Evolutionary conservation across 176 grass and related monocot species (phyloP).

Genomic region (Hordeum marinum): DNA sequence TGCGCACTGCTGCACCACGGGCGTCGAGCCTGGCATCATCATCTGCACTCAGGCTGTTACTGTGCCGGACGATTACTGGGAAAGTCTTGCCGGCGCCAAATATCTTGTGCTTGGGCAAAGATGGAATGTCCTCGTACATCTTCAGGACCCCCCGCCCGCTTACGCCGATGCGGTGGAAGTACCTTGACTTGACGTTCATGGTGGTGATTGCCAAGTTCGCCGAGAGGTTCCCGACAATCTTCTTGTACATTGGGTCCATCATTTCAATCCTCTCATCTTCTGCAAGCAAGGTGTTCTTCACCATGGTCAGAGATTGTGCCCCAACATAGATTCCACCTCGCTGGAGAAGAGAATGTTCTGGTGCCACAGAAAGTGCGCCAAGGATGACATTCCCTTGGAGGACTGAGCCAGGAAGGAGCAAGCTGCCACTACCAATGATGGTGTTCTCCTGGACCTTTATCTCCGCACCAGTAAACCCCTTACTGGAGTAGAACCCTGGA

Average conservation of each 20-base stretch:
- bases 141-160: slow-evolving; percentile 46
- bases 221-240: slow-evolving; percentile 58
- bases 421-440: slow-evolving; percentile 60
- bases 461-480: slow-evolving; percentile 32
- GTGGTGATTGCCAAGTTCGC: slow-evolving; percentile 67
- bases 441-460: slow-evolving; percentile 52
- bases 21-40: slow-evolving; percentile 72
- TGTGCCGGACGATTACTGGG: slow-evolving; percentile 57
- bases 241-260: slow-evolving; percentile 65
- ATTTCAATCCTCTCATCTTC: slow-evolving; percentile 57
- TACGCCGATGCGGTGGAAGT: slow-evolving; percentile 68
- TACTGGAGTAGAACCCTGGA: slow-evolving; percentile 42
- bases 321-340: slow-evolving; percentile 59
- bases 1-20: slow-evolving; percentile 47
- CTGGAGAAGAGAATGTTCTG: slow-evolving; percentile 43
- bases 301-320: slow-evolving; percentile 36
- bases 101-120: slow-evolving; percentile 54
- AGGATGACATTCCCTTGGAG: slow-evolving; percentile 69
- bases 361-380: slow-evolving; percentile 62
- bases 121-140: slow-evolving; percentile 44
- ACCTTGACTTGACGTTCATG: slow-evolving; percentile 75
- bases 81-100: slow-evolving; percentile 47
- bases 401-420: slow-evolving; percentile 52
- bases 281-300: slow-evolving; percentile 50
- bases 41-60: slow-evolving; percentile 73